These are phyloP conservation scores for Ophiostoma tasmaniense DNA, from an alignment of 2,329 filamentous ascomycete genomes.

Conservation along the genomic window DNA sequence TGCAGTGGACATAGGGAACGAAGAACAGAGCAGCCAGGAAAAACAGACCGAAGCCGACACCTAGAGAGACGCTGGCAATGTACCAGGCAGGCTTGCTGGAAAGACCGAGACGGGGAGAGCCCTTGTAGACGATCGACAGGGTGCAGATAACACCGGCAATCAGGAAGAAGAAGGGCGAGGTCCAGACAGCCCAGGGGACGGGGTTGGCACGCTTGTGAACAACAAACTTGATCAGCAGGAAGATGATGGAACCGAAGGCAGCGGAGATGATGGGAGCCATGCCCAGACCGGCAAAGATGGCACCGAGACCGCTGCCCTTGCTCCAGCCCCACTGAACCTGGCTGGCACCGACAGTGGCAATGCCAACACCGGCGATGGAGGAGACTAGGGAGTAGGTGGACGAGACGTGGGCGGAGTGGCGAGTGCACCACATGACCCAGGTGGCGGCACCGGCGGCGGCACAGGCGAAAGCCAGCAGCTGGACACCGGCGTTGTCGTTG, in stretches of 20 bases:
- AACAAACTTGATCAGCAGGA: constrained; percentile 62
- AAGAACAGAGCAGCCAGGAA: constrained; percentile 60
- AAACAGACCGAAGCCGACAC: constrained; percentile 51
- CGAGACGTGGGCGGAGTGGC: constrained; percentile 63
- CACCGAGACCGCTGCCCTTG: constrained; percentile 57
- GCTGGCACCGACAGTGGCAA: constrained; percentile 54
- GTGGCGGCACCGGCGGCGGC: constrained; percentile 55
- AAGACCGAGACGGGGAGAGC: constrained; percentile 58
- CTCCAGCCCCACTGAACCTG: constrained; percentile 64
- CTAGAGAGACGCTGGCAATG: constrained; percentile 57
- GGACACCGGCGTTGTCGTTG: constrained; percentile 52
- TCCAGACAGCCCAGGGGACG: constrained; percentile 63
- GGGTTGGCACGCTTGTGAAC: constrained; percentile 66
- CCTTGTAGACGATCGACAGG: constrained; percentile 73
- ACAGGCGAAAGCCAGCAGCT: constrained; percentile 59
- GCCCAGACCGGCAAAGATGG: constrained; percentile 61
- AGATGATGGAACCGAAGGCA: constrained; percentile 58
- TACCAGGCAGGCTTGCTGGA: constrained; percentile 59
- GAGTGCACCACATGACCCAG: constrained; percentile 77
- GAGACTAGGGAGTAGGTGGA: constrained; percentile 66
- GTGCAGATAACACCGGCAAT: constrained; percentile 67
- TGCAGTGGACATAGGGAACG: constrained; percentile 59
- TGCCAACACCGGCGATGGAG: constrained; percentile 59
- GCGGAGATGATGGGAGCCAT: constrained; percentile 64
- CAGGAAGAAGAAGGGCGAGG: constrained; percentile 68